These are phyloP conservation scores for Pseudohalonectria lignicola DNA, from an alignment of 2,329 filamentous ascomycete genomes.

Conservation along the genomic window DNA sequence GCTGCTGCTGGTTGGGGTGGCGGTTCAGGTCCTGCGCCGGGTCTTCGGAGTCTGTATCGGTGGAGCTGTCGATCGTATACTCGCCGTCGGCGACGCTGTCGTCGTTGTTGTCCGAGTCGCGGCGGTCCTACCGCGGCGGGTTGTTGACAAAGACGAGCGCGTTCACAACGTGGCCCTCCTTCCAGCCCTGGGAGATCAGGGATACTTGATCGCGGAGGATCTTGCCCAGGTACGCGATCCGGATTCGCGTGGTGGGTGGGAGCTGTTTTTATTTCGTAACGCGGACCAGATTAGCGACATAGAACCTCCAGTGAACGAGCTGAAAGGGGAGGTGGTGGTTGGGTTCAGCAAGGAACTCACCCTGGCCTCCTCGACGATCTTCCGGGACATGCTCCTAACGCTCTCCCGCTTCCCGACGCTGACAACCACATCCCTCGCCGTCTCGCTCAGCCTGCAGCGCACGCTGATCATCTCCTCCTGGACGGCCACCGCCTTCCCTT, in stretches of 20 bases:
- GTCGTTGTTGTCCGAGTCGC: neutral
- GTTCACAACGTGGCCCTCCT: constrained; percentile 64
- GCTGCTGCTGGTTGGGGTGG: no score
- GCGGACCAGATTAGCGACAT: neutral
- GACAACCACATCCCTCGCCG: constrained; percentile 51
- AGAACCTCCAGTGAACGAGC: neutral
- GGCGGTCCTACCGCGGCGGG: neutral
- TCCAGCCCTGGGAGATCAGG: constrained; percentile 63
- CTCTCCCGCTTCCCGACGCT: constrained; percentile 46
- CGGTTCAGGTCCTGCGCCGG: no score
- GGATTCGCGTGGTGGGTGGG: constrained; percentile 45
- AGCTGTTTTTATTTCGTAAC: constrained; percentile 31
- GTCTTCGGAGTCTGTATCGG: no score
- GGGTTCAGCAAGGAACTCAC: constrained; percentile 42
- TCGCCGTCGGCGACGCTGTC: neutral
- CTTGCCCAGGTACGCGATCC: constrained; percentile 71
- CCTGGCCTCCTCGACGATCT: constrained; percentile 50
- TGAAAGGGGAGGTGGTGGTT: neutral
- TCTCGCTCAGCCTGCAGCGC: constrained; percentile 55
- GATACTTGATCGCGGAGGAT: constrained; percentile 60
- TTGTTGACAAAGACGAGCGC: constrained; percentile 59
- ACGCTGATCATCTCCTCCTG: constrained; percentile 42
- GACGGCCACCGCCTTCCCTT: constrained; percentile 28
- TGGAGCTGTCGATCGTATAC: no score
- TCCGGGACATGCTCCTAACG: constrained; percentile 52